Percentiles rank a stretch among this genome's conserved stretches.
phyloP scores from a whole-genome alignment of 345 rosid species.

The Arabis alpina region DNA sequence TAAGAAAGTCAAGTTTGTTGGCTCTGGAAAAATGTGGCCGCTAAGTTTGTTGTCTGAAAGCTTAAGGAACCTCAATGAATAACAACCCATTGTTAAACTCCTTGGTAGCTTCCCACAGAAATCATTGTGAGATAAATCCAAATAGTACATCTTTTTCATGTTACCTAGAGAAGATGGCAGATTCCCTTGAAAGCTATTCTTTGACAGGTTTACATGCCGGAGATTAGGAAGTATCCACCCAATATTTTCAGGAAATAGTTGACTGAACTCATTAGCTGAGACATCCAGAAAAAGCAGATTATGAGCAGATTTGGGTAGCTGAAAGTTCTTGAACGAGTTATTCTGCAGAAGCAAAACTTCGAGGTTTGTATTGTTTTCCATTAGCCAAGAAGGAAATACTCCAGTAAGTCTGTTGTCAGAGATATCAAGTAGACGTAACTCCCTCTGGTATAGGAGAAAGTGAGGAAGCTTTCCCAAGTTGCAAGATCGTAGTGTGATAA shows the following conservation, averaged over 20 bases:
- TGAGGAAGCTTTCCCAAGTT: slow-evolving; percentile 15
- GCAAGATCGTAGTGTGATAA: slow-evolving; percentile 11
- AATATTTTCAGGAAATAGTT: not conserved
- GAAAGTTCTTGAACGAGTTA: slow-evolving; percentile 7
- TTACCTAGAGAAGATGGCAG: slow-evolving; percentile 16
- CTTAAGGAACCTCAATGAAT: not conserved
- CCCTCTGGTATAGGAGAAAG: slow-evolving; percentile 18
- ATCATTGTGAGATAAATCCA: slow-evolving; percentile 31
- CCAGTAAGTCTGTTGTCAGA: slow-evolving; percentile 14
- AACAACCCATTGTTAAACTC: slow-evolving; percentile 12
- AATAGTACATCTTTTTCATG: not conserved
- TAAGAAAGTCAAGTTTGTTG: not conserved
- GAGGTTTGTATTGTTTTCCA: slow-evolving; percentile 14
- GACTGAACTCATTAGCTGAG: not conserved
- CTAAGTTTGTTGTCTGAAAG: slow-evolving; percentile 27
- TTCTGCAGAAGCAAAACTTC: slow-evolving; percentile 4
- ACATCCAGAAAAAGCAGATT: not conserved
- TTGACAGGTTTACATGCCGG: not conserved
- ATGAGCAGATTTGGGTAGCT: slow-evolving; percentile 17
- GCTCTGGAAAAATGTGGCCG: not conserved
- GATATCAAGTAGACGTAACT: slow-evolving; percentile 22
- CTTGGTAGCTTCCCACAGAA: slow-evolving; percentile 20
- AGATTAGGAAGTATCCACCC: slow-evolving; percentile 1
- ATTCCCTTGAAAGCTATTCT: slow-evolving; percentile 1
- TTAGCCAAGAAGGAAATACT: slow-evolving; percentile 29